Percentiles rank a stretch among this genome's conserved stretches.
phyloP scores from a whole-genome alignment of 179 eudicot species.

The Beta corolliflora region DNA sequence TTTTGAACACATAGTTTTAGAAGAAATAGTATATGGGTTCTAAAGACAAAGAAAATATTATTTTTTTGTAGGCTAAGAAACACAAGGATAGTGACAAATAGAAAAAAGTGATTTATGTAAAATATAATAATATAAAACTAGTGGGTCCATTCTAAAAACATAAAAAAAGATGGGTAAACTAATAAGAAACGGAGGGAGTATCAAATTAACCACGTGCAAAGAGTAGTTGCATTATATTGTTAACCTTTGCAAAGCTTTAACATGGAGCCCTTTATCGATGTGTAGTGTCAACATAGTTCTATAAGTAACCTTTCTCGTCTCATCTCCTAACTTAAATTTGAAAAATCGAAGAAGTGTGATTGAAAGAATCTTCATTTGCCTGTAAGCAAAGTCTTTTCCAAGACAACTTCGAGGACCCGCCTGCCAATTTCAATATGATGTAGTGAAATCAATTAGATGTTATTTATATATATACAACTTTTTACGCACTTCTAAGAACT shows the following conservation, averaged over 20 bases:
- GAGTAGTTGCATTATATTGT: constrained; percentile 5
- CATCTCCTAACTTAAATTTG: constrained; percentile 49
- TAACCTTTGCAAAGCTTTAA: constrained; percentile 38
- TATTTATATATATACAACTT: too few species aligned
- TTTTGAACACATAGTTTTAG: too few species aligned
- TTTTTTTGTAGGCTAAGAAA: too few species aligned
- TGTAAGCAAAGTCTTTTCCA: constrained; percentile 27
- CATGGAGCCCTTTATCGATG: constrained; percentile 50
- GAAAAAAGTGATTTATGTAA: too few species aligned
- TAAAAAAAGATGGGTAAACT: too few species aligned
- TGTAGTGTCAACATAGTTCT: constrained; percentile 62
- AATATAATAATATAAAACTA: too few species aligned
- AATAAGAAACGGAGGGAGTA: neutral
- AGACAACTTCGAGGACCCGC: constrained; percentile 83
- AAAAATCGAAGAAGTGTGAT: constrained; percentile 48
- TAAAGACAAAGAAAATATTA: too few species aligned
- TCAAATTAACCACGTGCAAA: neutral
- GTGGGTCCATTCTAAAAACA: too few species aligned
- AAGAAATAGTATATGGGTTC: too few species aligned
- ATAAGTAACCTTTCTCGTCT: constrained; percentile 41
- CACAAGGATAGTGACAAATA: too few species aligned
- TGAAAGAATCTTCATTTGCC: constrained; percentile 80
- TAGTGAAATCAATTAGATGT: neutral
- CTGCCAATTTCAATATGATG: constrained; percentile 32
- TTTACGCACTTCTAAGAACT: neutral